Evolutionary conservation across 805 yeast genomes (phyloP), one percentile per base, ranked within the genome.

Genomic region (Cyberlindnera petersonii): DNA sequence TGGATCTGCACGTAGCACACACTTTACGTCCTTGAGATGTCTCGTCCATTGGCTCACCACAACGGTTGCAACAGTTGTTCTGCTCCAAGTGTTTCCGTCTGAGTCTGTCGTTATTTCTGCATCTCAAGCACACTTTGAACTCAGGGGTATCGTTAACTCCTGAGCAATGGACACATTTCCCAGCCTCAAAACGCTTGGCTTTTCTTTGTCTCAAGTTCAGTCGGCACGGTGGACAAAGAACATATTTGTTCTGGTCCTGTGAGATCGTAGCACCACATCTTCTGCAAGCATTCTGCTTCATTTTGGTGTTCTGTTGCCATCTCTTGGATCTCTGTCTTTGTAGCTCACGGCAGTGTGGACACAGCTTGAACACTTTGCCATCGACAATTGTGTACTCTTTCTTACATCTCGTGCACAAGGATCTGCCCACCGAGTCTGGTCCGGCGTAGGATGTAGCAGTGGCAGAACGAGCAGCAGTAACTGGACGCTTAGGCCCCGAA

Each of bases 151-250:
- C 72, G 38, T 69, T 69, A 7, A 79, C 77, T 3, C 84, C 83
- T 1, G 79, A 66, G 45, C 86, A 80, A 52, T 80, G 86, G 13
- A 80, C 82, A 60, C 86, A 80, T 49, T 71, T 72, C 1, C 86
- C 86, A 47, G 69, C 72, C 10, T 77, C 75, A 6, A 76, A 82
- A 28, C 86, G 63, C 37, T 66, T 69, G 1, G 77, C 76, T 51
- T 80, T 80, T 33, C 77, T 62, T 2, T 70, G 61, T 45, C 86
- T 63, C 23, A 79, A 61, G 27, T 71, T 69, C 48, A 64, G 68
- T 29, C 86, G 65, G 50, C 86, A 80, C 30, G 65, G 66, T 5
- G 78, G 77, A 59, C 86, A 80, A 32, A 80, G 59, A 0, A 77
- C 85, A 56, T 59, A 80, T 38, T 71, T 68, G 27, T 65, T 63